Evolutionary conservation across 495 filamentous ascomycete genomes (phyloP), one percentile per base, ranked within the genome.

Genomic region (Aspergillus conjunctus): DNA sequence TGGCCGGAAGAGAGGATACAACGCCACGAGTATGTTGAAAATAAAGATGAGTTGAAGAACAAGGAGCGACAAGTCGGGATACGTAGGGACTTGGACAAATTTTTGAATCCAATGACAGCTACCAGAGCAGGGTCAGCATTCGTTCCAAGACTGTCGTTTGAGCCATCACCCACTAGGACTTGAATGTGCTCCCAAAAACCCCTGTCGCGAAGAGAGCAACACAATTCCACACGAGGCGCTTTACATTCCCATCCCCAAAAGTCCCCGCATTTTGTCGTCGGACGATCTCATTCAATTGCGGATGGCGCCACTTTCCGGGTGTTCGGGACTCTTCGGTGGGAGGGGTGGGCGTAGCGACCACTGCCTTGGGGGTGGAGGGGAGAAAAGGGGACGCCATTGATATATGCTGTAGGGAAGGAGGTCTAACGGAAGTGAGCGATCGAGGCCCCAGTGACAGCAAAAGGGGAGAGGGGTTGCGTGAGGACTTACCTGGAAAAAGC

Each of bases 301-400:
- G 93, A 73, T 97, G 93, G 61, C 84, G 83, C 93, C 93, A 97
- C 74, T 88, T 91, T 51, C 93, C 93, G 14, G 91, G 85, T 8
- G 81, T 80, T 14, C 78, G 79, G n/a, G 81, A 78, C 60, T 69
- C 79, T 74, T 78, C 79, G 7, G 73, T 60, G 8, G 65, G 69
- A 57, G 75, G 81, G 75, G 69, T 70, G 68, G 69, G 46, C 79
- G 65, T 70, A 81, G 76, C 67, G 26, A 26, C 26, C 71, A 62
- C 72, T 77, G 76, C 73, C 87, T 67, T 91, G 88, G 77, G 84
- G 79, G 71, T 83, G 75, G 72, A 81, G 86, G 66, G 86, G 79
- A 66, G 76, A 75, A 54, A 64, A 58, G 60, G 61, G 15, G 72
- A 72, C 34, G 76, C 75, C 74, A 79, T 80, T 72, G 66, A 58